A percentile compares a stretch with the other conserved stretches of the same genome.
Conservation (phyloP, 2,329 filamentous ascomycete genomes). For the Aureobasidium melanogenum region DNA sequence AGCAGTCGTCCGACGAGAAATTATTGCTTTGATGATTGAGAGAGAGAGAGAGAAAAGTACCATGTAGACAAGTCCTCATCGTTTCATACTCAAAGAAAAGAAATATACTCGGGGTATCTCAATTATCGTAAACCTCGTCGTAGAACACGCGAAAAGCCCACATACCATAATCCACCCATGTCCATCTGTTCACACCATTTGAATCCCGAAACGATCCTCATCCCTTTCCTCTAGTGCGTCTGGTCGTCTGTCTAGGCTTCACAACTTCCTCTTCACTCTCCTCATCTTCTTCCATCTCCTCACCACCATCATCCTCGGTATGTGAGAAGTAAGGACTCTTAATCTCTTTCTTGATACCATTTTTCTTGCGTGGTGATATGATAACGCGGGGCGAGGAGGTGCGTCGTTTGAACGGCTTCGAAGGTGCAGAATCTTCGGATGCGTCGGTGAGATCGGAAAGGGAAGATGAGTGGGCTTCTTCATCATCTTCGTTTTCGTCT, state of each 20-base stretch:
- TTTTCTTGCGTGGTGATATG: slow-evolving; percentile 17
- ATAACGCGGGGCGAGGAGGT: slow-evolving; percentile 20
- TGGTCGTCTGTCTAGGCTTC: slow-evolving; percentile 22
- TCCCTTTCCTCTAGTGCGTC: slow-evolving; percentile 19
- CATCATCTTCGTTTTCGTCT: not conserved
- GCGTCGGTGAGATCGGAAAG: not conserved
- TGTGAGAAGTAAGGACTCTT: slow-evolving; percentile 20
- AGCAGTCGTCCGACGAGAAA: no score
- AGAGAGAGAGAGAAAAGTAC: not conserved
- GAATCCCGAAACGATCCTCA: not conserved
- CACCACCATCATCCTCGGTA: slow-evolving; percentile 16
- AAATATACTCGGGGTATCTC: not conserved
- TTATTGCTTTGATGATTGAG: no score
- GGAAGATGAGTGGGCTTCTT: not conserved
- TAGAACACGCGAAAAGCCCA: not conserved
- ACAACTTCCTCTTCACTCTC: slow-evolving; percentile 22
- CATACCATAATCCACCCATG: no score
- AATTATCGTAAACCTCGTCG: not conserved
- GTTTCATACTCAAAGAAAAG: not conserved
- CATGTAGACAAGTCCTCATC: not conserved
- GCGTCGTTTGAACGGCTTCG: not conserved
- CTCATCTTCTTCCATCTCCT: slow-evolving; percentile 15
- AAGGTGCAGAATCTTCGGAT: not conserved
- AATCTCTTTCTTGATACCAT: slow-evolving; percentile 15
- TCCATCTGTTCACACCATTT: no score